Conservation (phyloP, 2,329 filamentous ascomycete genomes). For the Sarocladiaceae sp. region DNA sequence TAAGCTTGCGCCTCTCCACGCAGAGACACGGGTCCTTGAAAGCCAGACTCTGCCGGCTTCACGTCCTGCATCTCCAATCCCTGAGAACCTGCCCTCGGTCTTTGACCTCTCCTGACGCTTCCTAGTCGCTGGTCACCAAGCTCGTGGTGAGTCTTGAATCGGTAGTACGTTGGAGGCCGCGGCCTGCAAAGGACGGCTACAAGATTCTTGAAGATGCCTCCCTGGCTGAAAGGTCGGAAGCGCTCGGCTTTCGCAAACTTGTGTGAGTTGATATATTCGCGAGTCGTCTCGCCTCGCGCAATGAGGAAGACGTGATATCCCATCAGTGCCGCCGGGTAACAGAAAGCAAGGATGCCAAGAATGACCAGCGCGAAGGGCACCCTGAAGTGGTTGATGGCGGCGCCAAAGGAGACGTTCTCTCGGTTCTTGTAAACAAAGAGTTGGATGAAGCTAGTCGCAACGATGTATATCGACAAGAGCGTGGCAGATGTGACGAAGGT, state of each 20-base stretch:
- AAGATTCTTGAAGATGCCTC: slow-evolving; percentile 72
- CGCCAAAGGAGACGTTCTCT: slow-evolving; percentile 62
- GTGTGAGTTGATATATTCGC: slow-evolving; percentile 93
- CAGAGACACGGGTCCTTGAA: slow-evolving; percentile 50
- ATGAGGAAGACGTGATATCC: slow-evolving; percentile 91
- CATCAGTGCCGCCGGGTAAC: slow-evolving; percentile 80
- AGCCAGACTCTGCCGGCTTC: slow-evolving; percentile 37
- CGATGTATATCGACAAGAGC: slow-evolving; percentile 69
- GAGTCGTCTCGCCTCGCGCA: slow-evolving; percentile 85
- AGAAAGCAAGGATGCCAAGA: slow-evolving; percentile 68
- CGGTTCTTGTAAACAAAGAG: slow-evolving; percentile 66
- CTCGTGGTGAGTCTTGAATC: slow-evolving; percentile 73
- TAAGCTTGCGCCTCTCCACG: slow-evolving; percentile 22
- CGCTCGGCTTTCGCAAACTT: slow-evolving; percentile 92
- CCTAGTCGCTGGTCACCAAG: slow-evolving; percentile 84
- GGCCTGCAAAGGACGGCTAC: slow-evolving; percentile 76
- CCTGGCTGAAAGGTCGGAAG: slow-evolving; percentile 85
- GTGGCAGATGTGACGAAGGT: slow-evolving; percentile 80
- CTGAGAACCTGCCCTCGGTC: slow-evolving; percentile 45
- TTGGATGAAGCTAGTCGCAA: slow-evolving; percentile 76
- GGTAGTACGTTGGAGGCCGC: slow-evolving; percentile 80
- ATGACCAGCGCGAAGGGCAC: slow-evolving; percentile 87
- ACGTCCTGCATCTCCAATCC: slow-evolving; percentile 72
- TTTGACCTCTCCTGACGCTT: slow-evolving; percentile 40
- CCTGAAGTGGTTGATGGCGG: slow-evolving; percentile 65